Conservation (phyloP, 805 yeast species). For the Candida jianshihensis region DNA sequence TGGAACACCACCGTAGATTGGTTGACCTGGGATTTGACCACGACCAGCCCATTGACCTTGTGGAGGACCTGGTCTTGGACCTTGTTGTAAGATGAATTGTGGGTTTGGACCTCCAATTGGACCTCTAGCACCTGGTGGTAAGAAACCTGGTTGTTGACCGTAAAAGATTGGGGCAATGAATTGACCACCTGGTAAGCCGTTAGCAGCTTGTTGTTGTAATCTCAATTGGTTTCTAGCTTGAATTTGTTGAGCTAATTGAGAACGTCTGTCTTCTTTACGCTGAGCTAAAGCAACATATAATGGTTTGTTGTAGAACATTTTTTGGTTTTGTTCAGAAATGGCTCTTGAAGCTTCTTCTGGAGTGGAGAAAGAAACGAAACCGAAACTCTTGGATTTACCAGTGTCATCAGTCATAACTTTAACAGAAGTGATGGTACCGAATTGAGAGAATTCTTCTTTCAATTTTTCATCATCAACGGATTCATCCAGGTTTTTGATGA, state of each 20-base stretch:
- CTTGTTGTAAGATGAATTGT: constrained; percentile 63
- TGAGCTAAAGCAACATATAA: constrained; percentile 98
- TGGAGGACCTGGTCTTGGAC: constrained; percentile 58
- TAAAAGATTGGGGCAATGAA: constrained; percentile 79
- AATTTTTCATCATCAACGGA: constrained; percentile 85
- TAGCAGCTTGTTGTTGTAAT: constrained; percentile 92
- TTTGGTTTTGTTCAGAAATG: constrained; percentile 96
- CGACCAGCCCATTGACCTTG: constrained; percentile 56
- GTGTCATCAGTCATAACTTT: constrained; percentile 92
- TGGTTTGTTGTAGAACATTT: constrained; percentile 92
- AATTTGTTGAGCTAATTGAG: constrained; percentile 95
- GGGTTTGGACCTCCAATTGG: constrained; percentile 79
- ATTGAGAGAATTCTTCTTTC: constrained; percentile 86
- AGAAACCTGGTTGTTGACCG: constrained; percentile 62
- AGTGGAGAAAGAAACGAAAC: constrained; percentile 94
- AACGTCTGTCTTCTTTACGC: constrained; percentile 95
- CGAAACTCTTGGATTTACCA: constrained; percentile 96
- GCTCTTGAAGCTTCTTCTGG: constrained; percentile 99
- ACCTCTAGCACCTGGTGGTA: constrained; percentile 80
- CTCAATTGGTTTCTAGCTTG: constrained; percentile 98
- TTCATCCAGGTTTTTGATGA: constrained; percentile 95
- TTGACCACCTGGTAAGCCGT: constrained; percentile 81
- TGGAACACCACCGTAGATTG: constrained; percentile 79
- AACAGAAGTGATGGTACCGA: constrained; percentile 92
- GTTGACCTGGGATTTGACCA: constrained; percentile 76